Percentiles rank a stretch among this genome's conserved stretches.
phyloP scores from a whole-genome alignment of 2,329 filamentous ascomycete genomes.

The Pleochaeta shiraiana region DNA sequence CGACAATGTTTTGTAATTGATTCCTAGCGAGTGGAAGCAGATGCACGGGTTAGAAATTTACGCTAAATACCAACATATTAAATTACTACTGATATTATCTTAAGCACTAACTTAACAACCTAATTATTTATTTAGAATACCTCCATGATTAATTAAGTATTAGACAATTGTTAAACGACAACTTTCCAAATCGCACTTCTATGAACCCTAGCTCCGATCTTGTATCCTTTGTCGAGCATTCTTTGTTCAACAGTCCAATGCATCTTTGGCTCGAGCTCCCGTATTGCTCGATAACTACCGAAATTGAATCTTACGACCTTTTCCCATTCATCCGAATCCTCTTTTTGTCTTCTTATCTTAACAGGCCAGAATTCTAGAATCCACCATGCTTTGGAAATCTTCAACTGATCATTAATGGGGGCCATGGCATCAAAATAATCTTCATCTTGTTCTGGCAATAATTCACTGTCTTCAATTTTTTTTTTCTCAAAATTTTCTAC shows the following conservation, averaged over 20 bases:
- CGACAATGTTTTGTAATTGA: too few relatives aligned
- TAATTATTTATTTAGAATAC: too few relatives aligned
- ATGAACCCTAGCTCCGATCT: slow-evolving; percentile 16
- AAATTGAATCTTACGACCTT: slow-evolving; percentile 21
- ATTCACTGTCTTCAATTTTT: slow-evolving; percentile 6
- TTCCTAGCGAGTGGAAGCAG: too few relatives aligned
- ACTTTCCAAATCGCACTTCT: slow-evolving; percentile 18
- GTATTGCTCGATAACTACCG: slow-evolving; percentile 20
- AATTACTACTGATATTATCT: too few relatives aligned
- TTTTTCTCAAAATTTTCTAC: neutral
- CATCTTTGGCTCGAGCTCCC: slow-evolving; percentile 20
- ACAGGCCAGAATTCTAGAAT: slow-evolving; percentile 23
- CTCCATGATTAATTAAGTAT: neutral
- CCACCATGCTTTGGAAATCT: slow-evolving; percentile 22
- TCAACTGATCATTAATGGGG: slow-evolving; percentile 22
- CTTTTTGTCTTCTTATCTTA: slow-evolving; percentile 19
- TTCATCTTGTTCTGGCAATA: slow-evolving; percentile 22
- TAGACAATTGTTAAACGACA: neutral
- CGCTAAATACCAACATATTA: too few relatives aligned
- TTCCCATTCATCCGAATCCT: slow-evolving; percentile 19
- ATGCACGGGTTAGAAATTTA: too few relatives aligned
- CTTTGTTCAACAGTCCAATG: slow-evolving; percentile 24
- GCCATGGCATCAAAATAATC: slow-evolving; percentile 23
- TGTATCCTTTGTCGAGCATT: slow-evolving; percentile 19
- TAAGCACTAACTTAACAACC: too few relatives aligned